Evolutionary conservation across 495 filamentous ascomycete genomes (phyloP).

Genomic region (Aspergillus taichungensis): DNA sequence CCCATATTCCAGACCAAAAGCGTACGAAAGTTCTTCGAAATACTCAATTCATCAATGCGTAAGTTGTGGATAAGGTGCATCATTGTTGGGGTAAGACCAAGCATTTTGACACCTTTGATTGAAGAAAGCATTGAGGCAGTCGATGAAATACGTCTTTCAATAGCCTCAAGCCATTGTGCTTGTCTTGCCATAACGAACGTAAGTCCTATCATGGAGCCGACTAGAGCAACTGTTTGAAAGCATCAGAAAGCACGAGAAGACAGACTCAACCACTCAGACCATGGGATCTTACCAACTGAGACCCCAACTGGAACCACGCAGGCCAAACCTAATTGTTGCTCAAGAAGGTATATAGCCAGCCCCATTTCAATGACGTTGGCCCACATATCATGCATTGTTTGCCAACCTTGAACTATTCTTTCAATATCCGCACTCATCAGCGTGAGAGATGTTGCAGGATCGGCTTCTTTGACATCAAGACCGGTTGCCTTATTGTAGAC

Average conservation of each 20-base stretch:
- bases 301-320: slow-evolving; percentile 46
- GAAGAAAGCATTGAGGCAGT: slow-evolving; percentile 41
- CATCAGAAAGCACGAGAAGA: no score
- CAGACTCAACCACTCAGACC: slow-evolving; percentile 2
- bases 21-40: slow-evolving; percentile 46
- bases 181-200: slow-evolving; percentile 21
- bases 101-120: slow-evolving; percentile 55
- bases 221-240: slow-evolving; percentile 18
- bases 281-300: slow-evolving; percentile 29
- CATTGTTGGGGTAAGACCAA: slow-evolving; percentile 38
- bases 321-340: slow-evolving; percentile 45
- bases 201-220: slow-evolving; percentile 30
- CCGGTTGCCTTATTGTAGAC: slow-evolving; percentile 44
- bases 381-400: slow-evolving; percentile 50
- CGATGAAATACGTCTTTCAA: slow-evolving; percentile 42
- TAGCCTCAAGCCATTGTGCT: slow-evolving; percentile 43
- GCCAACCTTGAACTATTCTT: slow-evolving; percentile 39
- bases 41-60: slow-evolving; percentile 47
- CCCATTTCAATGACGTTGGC: slow-evolving; percentile 48
- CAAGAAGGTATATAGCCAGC: slow-evolving; percentile 50
- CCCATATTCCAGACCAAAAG: slow-evolving; percentile 47
- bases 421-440: slow-evolving; percentile 59
- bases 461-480: slow-evolving; percentile 32
- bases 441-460: slow-evolving; percentile 46
- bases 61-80: slow-evolving; percentile 39